These are phyloP conservation scores for Apiospora koreana DNA, from an alignment of 2,329 filamentous ascomycete genomes.

Conservation along the genomic window DNA sequence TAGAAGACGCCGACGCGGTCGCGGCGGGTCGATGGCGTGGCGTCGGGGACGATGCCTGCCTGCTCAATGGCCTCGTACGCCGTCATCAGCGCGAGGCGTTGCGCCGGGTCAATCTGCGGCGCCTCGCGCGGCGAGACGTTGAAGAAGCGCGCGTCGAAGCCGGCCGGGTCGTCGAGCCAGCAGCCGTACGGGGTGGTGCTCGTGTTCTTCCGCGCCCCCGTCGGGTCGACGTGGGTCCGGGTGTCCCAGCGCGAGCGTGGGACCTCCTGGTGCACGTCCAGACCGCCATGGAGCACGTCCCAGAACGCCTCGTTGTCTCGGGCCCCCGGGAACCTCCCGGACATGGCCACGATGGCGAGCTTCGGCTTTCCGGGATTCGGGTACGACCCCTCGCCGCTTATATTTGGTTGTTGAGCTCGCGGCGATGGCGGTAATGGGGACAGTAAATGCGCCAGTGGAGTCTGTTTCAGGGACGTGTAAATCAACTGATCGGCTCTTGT, in stretches of 20 bases:
- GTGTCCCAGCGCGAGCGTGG: conserved; percentile 12
- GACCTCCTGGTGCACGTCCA: conserved; percentile 57
- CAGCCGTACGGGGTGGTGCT: conserved; percentile 21
- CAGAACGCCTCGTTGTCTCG: conserved; percentile 60
- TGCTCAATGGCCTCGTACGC: conserved; percentile 69
- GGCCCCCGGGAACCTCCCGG: conserved; percentile 64
- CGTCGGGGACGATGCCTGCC: too few relatives aligned
- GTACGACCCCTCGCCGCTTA: too few relatives aligned
- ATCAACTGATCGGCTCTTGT: too few relatives aligned
- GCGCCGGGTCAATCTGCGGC: conserved; percentile 69
- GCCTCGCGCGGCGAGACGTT: conserved; percentile 15
- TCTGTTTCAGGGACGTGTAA: too few relatives aligned
- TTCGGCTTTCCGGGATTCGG: too few relatives aligned
- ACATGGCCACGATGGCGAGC: conserved; percentile 67
- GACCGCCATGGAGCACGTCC: conserved; percentile 61
- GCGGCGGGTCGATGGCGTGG: conserved; percentile 40
- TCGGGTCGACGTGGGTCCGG: conserved; percentile 44
- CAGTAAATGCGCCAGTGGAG: too few relatives aligned
- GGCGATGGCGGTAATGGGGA: too few relatives aligned
- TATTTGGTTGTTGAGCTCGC: too few relatives aligned
- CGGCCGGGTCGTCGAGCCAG: conserved; percentile 14
- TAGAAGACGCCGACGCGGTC: conserved; percentile 72
- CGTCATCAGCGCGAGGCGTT: conserved; percentile 64
- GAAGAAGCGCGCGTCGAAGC: conserved; percentile 15
- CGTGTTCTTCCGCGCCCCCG: conserved; percentile 47